Conservation (phyloP, 2,329 filamentous ascomycete genomes). For the Arthrobotrys sphaeroides region DNA sequence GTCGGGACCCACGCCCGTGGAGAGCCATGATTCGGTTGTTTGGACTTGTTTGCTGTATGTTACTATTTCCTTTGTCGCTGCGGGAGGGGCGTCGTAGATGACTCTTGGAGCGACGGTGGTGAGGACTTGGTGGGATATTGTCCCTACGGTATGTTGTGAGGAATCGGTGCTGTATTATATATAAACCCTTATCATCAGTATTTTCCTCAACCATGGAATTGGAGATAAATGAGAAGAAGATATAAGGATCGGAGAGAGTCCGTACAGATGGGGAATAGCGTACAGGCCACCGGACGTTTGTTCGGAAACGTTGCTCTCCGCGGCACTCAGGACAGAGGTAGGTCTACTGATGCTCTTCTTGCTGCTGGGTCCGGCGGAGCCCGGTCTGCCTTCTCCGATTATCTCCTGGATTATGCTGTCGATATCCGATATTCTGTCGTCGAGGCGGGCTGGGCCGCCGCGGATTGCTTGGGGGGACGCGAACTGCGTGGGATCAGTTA, state of each 20-base stretch:
- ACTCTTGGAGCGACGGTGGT: conserved; percentile 78
- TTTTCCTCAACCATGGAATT: too few species aligned
- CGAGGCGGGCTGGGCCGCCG: conserved; percentile 24
- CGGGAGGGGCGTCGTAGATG: conserved; percentile 81
- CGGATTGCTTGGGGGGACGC: conserved; percentile 48
- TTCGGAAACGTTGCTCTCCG: conserved; percentile 79
- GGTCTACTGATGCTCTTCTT: conserved; percentile 74
- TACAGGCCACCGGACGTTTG: conserved; percentile 64
- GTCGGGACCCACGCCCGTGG: conserved; percentile 71
- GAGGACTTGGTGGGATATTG: conserved; percentile 69
- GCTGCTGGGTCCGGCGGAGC: conserved; percentile 72
- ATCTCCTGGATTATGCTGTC: conserved; percentile 86
- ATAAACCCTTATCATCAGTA: too few species aligned
- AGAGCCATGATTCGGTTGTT: conserved; percentile 79
- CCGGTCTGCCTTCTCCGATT: conserved; percentile 78
- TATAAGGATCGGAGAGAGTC: too few species aligned
- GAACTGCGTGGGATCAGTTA: conserved; percentile 34
- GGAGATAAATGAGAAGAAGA: not conserved
- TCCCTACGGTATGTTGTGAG: conserved; percentile 55
- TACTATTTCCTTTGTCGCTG: conserved; percentile 81
- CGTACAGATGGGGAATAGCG: conserved; percentile 28
- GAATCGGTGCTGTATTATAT: conserved; percentile 59
- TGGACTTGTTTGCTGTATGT: conserved; percentile 98
- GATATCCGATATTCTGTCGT: conserved; percentile 69
- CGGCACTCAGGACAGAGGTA: conserved; percentile 83